phyloP scores from a whole-genome alignment of 1,139 yeast genomes.

The Pneumocystis canis region DNA sequence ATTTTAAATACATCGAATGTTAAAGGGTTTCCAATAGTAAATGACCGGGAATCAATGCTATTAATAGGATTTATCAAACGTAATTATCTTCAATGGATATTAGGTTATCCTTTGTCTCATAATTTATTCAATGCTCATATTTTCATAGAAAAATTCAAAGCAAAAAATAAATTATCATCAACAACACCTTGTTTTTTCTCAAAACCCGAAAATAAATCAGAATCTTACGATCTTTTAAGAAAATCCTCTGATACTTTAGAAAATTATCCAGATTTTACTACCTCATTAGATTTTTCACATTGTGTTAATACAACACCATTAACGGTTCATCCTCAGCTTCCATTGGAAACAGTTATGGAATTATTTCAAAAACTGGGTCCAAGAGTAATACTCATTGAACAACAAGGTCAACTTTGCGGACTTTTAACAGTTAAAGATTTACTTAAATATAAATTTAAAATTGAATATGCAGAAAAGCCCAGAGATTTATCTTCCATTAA shows the following conservation, averaged over 20 bases:
- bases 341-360: constrained; percentile 51
- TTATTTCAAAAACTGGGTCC: constrained; percentile 74
- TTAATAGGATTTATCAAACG: constrained; percentile 23
- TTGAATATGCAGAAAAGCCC: constrained; percentile 7
- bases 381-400: constrained; percentile 50
- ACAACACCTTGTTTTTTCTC: constrained; percentile 18
- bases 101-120: constrained; percentile 3
- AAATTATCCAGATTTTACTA: not conserved
- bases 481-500: not conserved
- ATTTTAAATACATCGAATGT: constrained; percentile 30
- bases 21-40: constrained; percentile 45
- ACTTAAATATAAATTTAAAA: constrained; percentile 32
- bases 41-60: constrained; percentile 16
- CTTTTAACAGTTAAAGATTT: constrained; percentile 55
- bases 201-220: constrained; percentile 13
- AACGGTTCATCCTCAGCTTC: constrained; percentile 38
- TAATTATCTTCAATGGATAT: constrained; percentile 22
- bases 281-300: constrained; percentile 28
- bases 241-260: constrained; percentile 1
- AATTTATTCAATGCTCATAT: constrained; percentile 6
- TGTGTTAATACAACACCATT: constrained; percentile 50
- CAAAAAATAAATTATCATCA: constrained; percentile 11
- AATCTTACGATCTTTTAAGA: not conserved
- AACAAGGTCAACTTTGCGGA: constrained; percentile 40
- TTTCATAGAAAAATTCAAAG: constrained; percentile 14